Evolutionary conservation across 805 yeast genomes (phyloP), one percentile per base, ranked within the genome.

Genomic region (Yamadazyma sp.): DNA sequence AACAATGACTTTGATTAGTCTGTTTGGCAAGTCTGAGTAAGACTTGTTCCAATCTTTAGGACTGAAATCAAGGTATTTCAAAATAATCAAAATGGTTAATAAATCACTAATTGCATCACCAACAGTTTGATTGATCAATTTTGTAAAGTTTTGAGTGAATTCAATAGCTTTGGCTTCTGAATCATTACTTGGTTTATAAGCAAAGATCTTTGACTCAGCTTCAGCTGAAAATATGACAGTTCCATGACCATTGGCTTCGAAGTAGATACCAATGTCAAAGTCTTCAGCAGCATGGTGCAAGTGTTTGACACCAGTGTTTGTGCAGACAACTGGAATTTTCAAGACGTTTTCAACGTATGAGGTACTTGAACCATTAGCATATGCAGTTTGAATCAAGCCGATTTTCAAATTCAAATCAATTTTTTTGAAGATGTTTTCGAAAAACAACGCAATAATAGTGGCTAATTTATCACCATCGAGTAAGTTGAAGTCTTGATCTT

Each of bases 211-310:
- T 2, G 50, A 49, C 38, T 76, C 67, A 5, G 66, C 65, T 12
- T 62, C 59, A 1, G 76, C 70, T 4, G 86, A 78, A 55, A 93
- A 93, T 14, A 87, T 69, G 5, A 91, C 95, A 0, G 98, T 93
- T 10, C 98, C 98, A 55, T 93, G 98, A n/a, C 98, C 98, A 56
- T 93, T 93, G 35, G 98, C 98, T 65, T 93, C 98, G 50, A 93
- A 93, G 62, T 93, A 93, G 11, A 93, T 80, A 17, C 98, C 98
- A 42, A 91, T 73, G 52, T 88, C 98, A 53, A 76, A 93, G 27
- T 78, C 72, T 40, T 74, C 77, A 1, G 95, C 93, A 33, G 88
- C 95, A 53, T 91, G 97, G 56, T 93, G 98, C 44, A 93, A 68
- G 62, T 93, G 95, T 60, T 93, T 93, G 23, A 93, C 98, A 25